These are phyloP conservation scores for Mycena floridula DNA, from an alignment of 768 basidiomycete genomes.

Conservation along the genomic window DNA sequence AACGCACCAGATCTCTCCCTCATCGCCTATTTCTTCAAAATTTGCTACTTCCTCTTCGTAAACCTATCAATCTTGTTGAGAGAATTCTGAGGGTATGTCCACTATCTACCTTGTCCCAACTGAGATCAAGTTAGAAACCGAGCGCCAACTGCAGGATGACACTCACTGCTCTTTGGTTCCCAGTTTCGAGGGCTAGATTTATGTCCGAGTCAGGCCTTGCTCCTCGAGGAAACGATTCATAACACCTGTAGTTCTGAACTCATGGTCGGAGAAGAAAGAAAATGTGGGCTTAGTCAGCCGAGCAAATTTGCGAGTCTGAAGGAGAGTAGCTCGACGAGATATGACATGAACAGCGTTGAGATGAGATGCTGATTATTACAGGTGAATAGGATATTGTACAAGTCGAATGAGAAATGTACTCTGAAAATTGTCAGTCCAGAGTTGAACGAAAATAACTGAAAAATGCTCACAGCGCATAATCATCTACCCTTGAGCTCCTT, in stretches of 20 bases:
- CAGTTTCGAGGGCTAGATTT: constrained; percentile 69
- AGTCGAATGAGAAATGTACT: too few relatives aligned
- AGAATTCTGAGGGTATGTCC: not conserved
- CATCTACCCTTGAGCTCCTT: constrained; percentile 36
- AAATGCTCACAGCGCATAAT: constrained; percentile 5
- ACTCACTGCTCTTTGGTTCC: constrained; percentile 77
- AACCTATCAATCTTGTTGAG: constrained; percentile 72
- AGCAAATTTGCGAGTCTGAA: too few relatives aligned
- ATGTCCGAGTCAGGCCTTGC: too few relatives aligned
- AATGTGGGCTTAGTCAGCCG: constrained; percentile 25
- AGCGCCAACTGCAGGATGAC: not conserved
- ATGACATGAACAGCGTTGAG: too few relatives aligned
- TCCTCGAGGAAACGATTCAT: too few relatives aligned
- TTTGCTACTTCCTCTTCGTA: constrained; percentile 67
- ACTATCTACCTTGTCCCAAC: too few relatives aligned
- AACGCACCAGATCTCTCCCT: constrained; percentile 78
- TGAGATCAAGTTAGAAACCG: too few relatives aligned
- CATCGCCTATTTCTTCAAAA: constrained; percentile 74
- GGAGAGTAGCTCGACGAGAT: too few relatives aligned
- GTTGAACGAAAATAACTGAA: not conserved
- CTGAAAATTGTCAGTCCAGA: not conserved
- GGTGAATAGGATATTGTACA: too few relatives aligned
- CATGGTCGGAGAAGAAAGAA: constrained; percentile 2
- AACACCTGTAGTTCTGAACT: not conserved
- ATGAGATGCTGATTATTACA: too few relatives aligned